These are phyloP conservation scores for Bruguiera gymnorhiza DNA, from an alignment of 345 rosid genomes.

Conservation along the genomic window DNA sequence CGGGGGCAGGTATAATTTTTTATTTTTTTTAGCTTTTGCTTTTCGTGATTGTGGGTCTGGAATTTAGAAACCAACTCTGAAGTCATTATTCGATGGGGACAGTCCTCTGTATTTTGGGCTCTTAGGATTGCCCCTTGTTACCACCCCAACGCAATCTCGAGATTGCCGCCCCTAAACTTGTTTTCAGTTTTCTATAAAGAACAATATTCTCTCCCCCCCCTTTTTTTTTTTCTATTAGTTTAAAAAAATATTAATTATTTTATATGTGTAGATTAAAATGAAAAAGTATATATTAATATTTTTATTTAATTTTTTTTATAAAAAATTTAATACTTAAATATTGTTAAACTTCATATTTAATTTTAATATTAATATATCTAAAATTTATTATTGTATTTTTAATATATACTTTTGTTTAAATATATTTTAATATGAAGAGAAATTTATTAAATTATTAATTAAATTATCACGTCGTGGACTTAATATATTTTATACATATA, in stretches of 20 bases:
- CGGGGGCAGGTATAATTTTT: not conserved
- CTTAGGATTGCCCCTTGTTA: constrained; percentile 14
- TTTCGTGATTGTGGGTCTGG: constrained; percentile 32
- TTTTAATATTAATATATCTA: too few species aligned
- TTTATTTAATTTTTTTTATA: too few species aligned
- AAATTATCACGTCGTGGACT: too few species aligned
- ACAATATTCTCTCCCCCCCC: not conserved
- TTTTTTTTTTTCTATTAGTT: too few species aligned
- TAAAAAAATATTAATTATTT: too few species aligned
- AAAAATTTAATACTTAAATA: too few species aligned
- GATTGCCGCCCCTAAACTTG: constrained; percentile 20
- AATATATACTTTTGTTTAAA: too few species aligned
- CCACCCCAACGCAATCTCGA: constrained; percentile 19
- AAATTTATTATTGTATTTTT: too few species aligned
- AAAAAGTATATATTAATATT: not conserved
- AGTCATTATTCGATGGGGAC: not conserved
- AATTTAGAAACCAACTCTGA: constrained; percentile 38
- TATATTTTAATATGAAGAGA: too few species aligned
- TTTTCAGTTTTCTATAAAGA: not conserved
- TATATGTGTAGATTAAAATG: not conserved
- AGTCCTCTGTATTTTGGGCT: not conserved
- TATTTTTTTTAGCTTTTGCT: not conserved
- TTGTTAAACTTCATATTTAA: too few species aligned
- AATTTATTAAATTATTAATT: too few species aligned
- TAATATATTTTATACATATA: too few species aligned